phyloP scores from a whole-genome alignment of 148 eudicot species.

The Beta vulgaris region DNA sequence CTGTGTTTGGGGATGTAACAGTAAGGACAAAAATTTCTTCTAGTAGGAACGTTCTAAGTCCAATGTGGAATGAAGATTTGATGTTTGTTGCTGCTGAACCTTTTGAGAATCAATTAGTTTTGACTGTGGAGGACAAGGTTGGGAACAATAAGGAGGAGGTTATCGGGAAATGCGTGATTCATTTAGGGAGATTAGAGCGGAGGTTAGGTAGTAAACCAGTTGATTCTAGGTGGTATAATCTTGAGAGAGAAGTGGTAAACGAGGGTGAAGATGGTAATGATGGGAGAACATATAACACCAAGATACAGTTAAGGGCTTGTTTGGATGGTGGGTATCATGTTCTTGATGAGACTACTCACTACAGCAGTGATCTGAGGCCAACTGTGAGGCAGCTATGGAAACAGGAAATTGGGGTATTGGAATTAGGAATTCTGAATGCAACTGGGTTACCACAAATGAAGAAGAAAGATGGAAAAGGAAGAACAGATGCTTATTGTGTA shows the following conservation, averaged over 20 bases:
- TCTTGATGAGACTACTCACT: slow-evolving; percentile 33
- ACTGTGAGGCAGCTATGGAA: slow-evolving; percentile 43
- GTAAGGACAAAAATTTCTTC: slow-evolving; percentile 24
- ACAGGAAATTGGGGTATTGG: slow-evolving; percentile 32
- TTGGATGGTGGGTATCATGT: slow-evolving; percentile 49
- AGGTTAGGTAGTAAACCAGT: slow-evolving; percentile 27
- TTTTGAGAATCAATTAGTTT: slow-evolving; percentile 27
- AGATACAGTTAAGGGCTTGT: slow-evolving; percentile 37
- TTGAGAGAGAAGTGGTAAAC: slow-evolving; percentile 26
- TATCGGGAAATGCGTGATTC: slow-evolving; percentile 34
- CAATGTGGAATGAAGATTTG: slow-evolving; percentile 42
- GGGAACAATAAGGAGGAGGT: slow-evolving; percentile 36
- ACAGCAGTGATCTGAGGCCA: slow-evolving; percentile 40
- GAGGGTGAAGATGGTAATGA: slow-evolving; percentile 5
- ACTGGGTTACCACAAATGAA: slow-evolving; percentile 31
- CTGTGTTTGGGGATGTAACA: slow-evolving; percentile 16
- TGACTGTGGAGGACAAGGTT: slow-evolving; percentile 36
- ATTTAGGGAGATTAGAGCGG: slow-evolving; percentile 25
- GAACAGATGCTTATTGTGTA: slow-evolving; percentile 44
- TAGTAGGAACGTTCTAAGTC: slow-evolving; percentile 18
- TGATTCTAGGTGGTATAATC: slow-evolving; percentile 36
- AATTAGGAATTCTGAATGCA: slow-evolving; percentile 38
- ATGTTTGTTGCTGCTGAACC: slow-evolving; percentile 44
- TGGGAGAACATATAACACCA: slow-evolving; percentile 12
- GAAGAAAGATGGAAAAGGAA: slow-evolving; percentile 23